phyloP scores from a whole-genome alignment of 2,329 filamentous ascomycete species.

The Fusarium sp. region DNA sequence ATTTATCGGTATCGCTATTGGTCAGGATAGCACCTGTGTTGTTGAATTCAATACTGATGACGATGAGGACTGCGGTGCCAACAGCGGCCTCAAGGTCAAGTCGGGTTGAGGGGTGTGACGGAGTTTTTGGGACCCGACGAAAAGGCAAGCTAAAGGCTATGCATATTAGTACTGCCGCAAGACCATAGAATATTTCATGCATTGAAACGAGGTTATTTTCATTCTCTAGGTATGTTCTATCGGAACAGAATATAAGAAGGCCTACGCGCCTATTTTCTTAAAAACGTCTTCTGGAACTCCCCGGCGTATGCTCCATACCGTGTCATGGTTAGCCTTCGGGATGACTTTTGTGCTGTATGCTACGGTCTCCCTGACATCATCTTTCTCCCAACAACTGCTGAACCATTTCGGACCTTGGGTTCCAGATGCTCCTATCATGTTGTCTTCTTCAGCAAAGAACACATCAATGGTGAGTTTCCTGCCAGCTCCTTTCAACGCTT shows the following conservation, averaged over 20 bases:
- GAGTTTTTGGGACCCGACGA: too few relatives aligned
- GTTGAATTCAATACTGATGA: neutral
- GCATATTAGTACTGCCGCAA: too few relatives aligned
- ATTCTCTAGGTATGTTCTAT: neutral
- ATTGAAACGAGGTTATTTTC: neutral
- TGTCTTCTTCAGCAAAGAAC: conserved; percentile 28
- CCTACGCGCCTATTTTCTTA: neutral
- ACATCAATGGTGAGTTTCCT: conserved; percentile 19
- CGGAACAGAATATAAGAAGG: neutral
- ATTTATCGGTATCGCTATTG: neutral
- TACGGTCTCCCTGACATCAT: neutral
- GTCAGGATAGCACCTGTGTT: neutral
- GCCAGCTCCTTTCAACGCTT: neutral
- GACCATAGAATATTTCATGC: too few relatives aligned
- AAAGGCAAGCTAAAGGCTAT: too few relatives aligned
- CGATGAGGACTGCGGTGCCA: too few relatives aligned
- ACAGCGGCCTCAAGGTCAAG: too few relatives aligned
- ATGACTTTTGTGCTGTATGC: conserved; percentile 2
- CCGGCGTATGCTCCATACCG: conserved; percentile 12
- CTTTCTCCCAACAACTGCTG: conserved; percentile 16
- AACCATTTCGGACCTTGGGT: conserved; percentile 16
- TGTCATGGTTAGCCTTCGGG: conserved; percentile 13
- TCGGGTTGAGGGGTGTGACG: too few relatives aligned
- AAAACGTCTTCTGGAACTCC: conserved; percentile 16
- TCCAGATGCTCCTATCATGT: conserved; percentile 15